These are phyloP conservation scores for Alternaria triticimaculans DNA, from an alignment of 2,329 filamentous ascomycete species.

Conservation along the genomic window DNA sequence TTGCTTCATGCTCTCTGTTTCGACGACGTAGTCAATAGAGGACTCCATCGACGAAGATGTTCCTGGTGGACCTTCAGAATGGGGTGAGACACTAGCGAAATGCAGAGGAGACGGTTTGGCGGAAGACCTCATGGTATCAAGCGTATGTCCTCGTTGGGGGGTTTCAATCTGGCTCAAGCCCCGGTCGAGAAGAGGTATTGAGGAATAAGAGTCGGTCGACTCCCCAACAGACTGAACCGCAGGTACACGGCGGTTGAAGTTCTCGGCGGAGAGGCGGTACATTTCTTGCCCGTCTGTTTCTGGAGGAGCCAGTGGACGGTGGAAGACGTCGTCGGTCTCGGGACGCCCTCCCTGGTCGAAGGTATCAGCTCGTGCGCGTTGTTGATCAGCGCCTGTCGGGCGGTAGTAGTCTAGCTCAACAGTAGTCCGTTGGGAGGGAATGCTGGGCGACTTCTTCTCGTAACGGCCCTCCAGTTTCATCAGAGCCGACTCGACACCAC, in stretches of 20 bases:
- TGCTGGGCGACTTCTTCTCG: conserved; percentile 56
- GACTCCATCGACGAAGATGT: conserved; percentile 51
- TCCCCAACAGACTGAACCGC: conserved; percentile 55
- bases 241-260: conserved; percentile 35
- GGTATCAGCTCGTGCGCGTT: conserved; percentile 23
- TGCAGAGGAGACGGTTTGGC: conserved; percentile 47
- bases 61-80: conserved; percentile 19
- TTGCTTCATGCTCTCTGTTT: conserved; percentile 59
- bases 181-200: conserved; percentile 77
- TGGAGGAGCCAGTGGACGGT: conserved; percentile 26
- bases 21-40: conserved; percentile 59
- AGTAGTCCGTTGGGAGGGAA: conserved; percentile 26
- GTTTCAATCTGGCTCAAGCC: conserved; percentile 51
- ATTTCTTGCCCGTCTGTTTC: conserved; percentile 39
- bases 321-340: conserved; percentile 34
- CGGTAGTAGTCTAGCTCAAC: conserved; percentile 32
- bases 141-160: conserved; percentile 28
- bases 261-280: conserved; percentile 42
- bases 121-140: conserved; percentile 58
- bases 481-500: conserved; percentile 90
- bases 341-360: conserved; percentile 26
- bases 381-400: conserved; percentile 25
- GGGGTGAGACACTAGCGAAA: conserved; percentile 19
- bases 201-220: conserved; percentile 77
- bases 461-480: conserved; percentile 91